Evolutionary conservation across 768 basidiomycete genomes (phyloP).

Genomic region (Boletus reticulatus): DNA sequence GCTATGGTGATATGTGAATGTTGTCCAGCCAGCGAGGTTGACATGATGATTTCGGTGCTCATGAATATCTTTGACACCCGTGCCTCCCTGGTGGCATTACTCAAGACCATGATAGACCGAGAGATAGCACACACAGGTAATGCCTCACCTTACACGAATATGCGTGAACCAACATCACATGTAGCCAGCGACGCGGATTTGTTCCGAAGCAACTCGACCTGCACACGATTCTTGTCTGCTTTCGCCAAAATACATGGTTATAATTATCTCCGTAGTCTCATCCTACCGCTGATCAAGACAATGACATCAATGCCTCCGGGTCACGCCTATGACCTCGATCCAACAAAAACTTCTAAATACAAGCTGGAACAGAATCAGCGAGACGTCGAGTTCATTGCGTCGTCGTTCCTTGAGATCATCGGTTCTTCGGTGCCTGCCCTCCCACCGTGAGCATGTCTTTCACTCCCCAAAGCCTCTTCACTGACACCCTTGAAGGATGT

Average conservation of each 20-base stretch:
- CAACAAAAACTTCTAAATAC: conserved; percentile 53
- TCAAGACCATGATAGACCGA: conserved; percentile 82
- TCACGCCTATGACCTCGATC: conserved; percentile 77
- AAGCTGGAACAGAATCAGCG: conserved; percentile 65
- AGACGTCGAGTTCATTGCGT: conserved; percentile 71
- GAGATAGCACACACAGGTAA: conserved; percentile 79
- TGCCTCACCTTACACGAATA: conserved; percentile 2
- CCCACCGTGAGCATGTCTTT: conserved; percentile 58
- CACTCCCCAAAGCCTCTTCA: not conserved
- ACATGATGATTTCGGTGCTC: conserved; percentile 81
- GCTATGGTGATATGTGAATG: conserved; percentile 87
- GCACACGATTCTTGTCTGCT: conserved; percentile 80
- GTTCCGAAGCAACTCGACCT: conserved; percentile 86
- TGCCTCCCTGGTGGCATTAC: conserved; percentile 63
- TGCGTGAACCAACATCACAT: conserved; percentile 1
- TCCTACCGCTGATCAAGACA: conserved; percentile 72
- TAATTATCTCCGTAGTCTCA: conserved; percentile 79
- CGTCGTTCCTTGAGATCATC: conserved; percentile 74
- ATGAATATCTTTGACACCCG: conserved; percentile 85
- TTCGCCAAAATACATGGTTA: conserved; percentile 92
- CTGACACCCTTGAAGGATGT: conserved; percentile 53
- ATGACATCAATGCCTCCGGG: conserved; percentile 73
- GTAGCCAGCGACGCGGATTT: conserved; percentile 79
- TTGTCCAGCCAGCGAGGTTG: conserved; percentile 75
- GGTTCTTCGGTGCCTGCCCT: conserved; percentile 64